Conservation (phyloP, 2,329 filamentous ascomycete genomes). For the Aspergillus pseudoterreus region DNA sequence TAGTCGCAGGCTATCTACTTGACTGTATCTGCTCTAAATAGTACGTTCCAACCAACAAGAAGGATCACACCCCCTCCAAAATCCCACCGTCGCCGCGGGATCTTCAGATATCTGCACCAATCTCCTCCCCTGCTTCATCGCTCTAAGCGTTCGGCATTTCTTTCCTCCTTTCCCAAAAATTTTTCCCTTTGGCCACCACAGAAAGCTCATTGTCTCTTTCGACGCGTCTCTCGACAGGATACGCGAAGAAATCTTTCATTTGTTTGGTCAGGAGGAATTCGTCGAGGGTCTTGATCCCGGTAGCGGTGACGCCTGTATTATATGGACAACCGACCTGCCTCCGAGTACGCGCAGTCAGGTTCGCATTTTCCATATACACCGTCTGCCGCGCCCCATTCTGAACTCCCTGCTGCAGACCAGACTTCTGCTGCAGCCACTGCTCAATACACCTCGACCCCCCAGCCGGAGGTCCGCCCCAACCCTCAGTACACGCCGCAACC, state of each 20-base stretch:
- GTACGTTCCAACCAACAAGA: constrained; percentile 16
- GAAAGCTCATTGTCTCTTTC: constrained; percentile 27
- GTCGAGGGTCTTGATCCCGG: constrained; percentile 16
- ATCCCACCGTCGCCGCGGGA: constrained; percentile 9
- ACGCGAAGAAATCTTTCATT: constrained; percentile 13
- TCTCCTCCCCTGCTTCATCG: constrained; percentile 10
- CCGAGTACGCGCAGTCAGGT: constrained; percentile 85
- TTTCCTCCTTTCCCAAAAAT: constrained; percentile 4
- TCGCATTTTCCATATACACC: constrained; percentile 61
- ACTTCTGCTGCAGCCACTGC: constrained; percentile 68
- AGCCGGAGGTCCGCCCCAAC: constrained; percentile 36
- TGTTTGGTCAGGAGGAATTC: constrained; percentile 17
- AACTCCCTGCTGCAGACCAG: constrained; percentile 83
- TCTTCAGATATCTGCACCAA: constrained; percentile 11
- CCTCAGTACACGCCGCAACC: constrained; percentile 75
- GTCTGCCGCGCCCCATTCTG: constrained; percentile 65
- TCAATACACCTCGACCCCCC: constrained; percentile 34
- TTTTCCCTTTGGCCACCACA: constrained; percentile 14
- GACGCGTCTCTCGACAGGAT: constrained; percentile 29
- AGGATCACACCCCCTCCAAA: constrained; percentile 4
- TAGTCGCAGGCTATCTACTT: neutral
- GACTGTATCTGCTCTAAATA: constrained; percentile 10
- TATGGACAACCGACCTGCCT: constrained; percentile 61
- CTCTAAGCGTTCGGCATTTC: constrained; percentile 10
- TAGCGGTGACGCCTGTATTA: constrained; percentile 33